Evolutionary conservation across 2,329 filamentous ascomycete genomes (phyloP).

Genomic region (Pseudocercospora fijiensis): DNA sequence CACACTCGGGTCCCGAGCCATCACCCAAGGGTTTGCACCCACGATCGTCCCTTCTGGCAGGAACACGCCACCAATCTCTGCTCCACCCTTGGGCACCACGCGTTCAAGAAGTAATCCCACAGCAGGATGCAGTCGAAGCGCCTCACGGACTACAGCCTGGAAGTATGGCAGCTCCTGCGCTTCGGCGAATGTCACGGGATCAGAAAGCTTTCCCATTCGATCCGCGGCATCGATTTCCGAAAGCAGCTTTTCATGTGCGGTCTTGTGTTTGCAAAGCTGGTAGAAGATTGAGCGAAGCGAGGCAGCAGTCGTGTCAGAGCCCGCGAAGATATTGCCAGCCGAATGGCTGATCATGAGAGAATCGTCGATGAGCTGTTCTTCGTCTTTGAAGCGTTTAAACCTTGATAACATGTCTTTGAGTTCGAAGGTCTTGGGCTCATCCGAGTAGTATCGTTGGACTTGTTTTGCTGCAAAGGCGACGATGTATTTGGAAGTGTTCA

Average conservation of each 20-base stretch:
- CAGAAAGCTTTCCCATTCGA: conserved; percentile 30
- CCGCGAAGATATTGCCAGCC: conserved; percentile 51
- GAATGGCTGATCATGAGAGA: conserved; percentile 25
- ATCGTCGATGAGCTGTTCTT: conserved; percentile 27
- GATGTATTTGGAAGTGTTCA: conserved; percentile 29
- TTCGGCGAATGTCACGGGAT: conserved; percentile 35
- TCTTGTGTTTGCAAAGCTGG: conserved; percentile 39
- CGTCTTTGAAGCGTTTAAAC: conserved; percentile 29
- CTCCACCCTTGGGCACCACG: conserved; percentile 41
- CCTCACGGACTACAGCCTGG: conserved; percentile 47
- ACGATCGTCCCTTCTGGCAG: conserved; percentile 37
- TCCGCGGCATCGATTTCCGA: conserved; percentile 38
- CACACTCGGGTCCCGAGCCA: conserved; percentile 35
- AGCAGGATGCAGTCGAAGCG: conserved; percentile 47
- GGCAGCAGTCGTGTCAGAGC: conserved; percentile 38
- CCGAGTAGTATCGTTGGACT: conserved; percentile 25
- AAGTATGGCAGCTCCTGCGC: conserved; percentile 44
- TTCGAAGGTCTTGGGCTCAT: conserved; percentile 21
- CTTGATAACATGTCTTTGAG: conserved; percentile 29
- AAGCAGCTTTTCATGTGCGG: conserved; percentile 35
- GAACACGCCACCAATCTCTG: conserved; percentile 38
- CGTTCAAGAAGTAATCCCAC: conserved; percentile 44
- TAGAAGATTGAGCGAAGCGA: conserved; percentile 39
- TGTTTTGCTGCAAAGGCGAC: conserved; percentile 28
- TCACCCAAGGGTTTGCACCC: conserved; percentile 39